phyloP scores from a whole-genome alignment of 2,329 filamentous ascomycete genomes.

The Cytospora schulzeri region DNA sequence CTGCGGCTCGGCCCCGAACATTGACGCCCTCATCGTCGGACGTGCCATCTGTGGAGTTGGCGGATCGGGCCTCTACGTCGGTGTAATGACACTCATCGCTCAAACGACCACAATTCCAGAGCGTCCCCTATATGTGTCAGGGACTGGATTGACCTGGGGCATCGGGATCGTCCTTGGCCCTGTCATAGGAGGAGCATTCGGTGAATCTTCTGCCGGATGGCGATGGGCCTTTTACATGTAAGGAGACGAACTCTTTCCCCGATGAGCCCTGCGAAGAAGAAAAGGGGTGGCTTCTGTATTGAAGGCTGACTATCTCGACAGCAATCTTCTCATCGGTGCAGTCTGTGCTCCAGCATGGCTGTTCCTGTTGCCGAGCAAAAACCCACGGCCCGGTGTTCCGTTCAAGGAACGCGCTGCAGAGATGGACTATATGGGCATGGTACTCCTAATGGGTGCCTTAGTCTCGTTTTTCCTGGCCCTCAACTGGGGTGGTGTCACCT shows the following conservation, averaged over 20 bases:
- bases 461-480: conserved; percentile 22
- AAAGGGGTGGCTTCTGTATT: too few relatives aligned
- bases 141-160: conserved; percentile 37
- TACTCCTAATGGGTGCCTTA: conserved; percentile 19
- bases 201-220: conserved; percentile 14
- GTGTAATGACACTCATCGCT: conserved; percentile 26
- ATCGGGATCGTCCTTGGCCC: conserved; percentile 37
- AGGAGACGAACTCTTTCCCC: too few relatives aligned
- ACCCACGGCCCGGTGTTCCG: conserved; percentile 25
- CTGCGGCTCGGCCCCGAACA: conserved; percentile 47
- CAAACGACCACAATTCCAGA: conserved; percentile 1
- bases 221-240: conserved; percentile 24
- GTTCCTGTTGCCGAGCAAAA: conserved; percentile 18
- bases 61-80: conserved; percentile 47
- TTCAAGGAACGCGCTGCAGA: not conserved
- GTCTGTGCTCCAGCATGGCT: conserved; percentile 16
- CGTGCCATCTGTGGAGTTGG: conserved; percentile 49
- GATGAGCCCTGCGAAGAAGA: too few relatives aligned
- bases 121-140: not conserved
- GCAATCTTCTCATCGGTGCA: conserved; percentile 19
- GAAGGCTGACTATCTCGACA: too few relatives aligned
- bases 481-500: conserved; percentile 23
- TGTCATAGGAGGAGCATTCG: conserved; percentile 22
- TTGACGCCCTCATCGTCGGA: conserved; percentile 51
- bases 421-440: conserved; percentile 40